Evolutionary conservation across 2,329 filamentous ascomycete species (phyloP).

Genomic region (Xylaria sp.): DNA sequence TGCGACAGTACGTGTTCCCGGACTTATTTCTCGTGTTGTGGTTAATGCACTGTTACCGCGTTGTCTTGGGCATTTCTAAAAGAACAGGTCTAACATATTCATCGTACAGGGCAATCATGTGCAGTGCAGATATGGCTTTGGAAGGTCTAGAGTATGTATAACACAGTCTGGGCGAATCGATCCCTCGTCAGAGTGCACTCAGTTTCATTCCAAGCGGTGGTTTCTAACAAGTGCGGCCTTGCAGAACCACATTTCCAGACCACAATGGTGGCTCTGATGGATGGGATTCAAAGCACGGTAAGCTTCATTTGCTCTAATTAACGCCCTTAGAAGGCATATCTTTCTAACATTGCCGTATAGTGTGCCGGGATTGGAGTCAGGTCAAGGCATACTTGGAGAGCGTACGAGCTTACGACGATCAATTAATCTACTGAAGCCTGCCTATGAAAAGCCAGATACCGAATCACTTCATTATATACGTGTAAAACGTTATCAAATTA

Average conservation of each 20-base stretch:
- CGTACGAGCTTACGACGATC: constrained; percentile 52
- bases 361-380: constrained; percentile 51
- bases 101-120: constrained; percentile 48
- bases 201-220: neutral
- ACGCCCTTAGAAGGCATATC: neutral
- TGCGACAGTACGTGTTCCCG: constrained; percentile 44
- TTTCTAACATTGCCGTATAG: constrained; percentile 31
- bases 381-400: constrained; percentile 51
- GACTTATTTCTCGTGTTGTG: neutral
- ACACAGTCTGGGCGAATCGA: neutral
- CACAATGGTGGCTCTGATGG: constrained; percentile 53
- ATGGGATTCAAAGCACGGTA: constrained; percentile 54
- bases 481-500: neutral
- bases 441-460: neutral
- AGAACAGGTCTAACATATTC: neutral
- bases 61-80: neutral
- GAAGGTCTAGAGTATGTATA: constrained; percentile 44
- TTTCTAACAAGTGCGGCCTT: neutral
- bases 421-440: constrained; percentile 47
- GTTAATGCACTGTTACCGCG: neutral
- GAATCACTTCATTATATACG: neutral
- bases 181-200: no score
- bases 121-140: constrained; percentile 52
- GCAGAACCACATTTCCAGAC: constrained; percentile 51
- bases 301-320: constrained; percentile 20